These are phyloP conservation scores for Heritiera fomes DNA, from an alignment of 345 rosid species.

Conservation along the genomic window DNA sequence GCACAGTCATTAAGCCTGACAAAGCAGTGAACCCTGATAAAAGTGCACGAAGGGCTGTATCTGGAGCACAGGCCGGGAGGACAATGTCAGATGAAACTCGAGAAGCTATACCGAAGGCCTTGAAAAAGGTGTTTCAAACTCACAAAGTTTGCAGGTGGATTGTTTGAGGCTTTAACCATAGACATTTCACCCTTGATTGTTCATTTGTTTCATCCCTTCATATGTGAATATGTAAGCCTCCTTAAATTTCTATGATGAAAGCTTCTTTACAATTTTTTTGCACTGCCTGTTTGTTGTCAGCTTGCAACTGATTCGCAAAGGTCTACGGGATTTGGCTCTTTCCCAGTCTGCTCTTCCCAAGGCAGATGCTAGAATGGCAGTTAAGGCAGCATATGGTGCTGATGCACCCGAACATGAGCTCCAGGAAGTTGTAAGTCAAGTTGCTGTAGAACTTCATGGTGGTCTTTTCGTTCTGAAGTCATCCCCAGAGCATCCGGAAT, in stretches of 20 bases:
- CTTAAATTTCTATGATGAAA: background rate
- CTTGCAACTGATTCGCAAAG: constrained; percentile 57
- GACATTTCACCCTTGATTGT: background rate
- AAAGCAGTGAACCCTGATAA: constrained; percentile 40
- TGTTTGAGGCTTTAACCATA: background rate
- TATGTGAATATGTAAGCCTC: background rate
- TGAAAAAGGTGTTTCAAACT: constrained; percentile 68
- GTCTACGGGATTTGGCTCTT: constrained; percentile 67
- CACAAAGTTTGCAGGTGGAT: constrained; percentile 89
- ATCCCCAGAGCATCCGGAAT: constrained; percentile 63
- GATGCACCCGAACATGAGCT: constrained; percentile 64
- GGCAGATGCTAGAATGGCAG: constrained; percentile 59
- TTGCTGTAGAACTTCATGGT: constrained; percentile 53
- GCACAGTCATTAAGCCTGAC: constrained; percentile 33
- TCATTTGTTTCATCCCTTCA: background rate
- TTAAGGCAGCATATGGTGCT: constrained; percentile 57
- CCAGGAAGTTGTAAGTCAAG: constrained; percentile 50
- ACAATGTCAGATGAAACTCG: constrained; percentile 61
- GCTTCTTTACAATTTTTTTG: constrained; percentile 14
- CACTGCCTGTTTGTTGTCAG: constrained; percentile 40
- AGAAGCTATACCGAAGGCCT: constrained; percentile 64
- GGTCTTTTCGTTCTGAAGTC: constrained; percentile 57
- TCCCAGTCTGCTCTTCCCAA: constrained; percentile 61
- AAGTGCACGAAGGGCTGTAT: constrained; percentile 32
- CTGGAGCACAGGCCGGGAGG: constrained; percentile 35